phyloP scores from a whole-genome alignment of 768 basidiomycete species.

The Panaeolus cyanescens region DNA sequence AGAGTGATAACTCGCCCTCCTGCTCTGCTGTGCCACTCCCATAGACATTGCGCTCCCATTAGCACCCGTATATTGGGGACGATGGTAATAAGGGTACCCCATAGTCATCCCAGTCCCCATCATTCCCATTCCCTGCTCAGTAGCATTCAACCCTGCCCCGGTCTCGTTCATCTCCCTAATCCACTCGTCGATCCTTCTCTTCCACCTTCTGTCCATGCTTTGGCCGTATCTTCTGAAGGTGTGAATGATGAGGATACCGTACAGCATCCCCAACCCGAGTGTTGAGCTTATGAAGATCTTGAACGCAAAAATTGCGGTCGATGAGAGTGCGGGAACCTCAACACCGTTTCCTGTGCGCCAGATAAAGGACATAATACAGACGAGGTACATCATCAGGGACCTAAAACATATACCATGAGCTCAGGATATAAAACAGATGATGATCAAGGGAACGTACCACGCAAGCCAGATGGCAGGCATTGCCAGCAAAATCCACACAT shows the following conservation, averaged over 20 bases:
- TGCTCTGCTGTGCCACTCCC: not conserved
- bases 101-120: not conserved
- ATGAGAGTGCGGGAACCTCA: conserved; percentile 23
- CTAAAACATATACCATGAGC: no score
- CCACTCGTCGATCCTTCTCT: conserved; percentile 17
- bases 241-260: conserved; percentile 14
- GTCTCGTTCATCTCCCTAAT: conserved; percentile 2
- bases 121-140: not conserved
- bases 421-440: not conserved
- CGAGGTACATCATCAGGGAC: conserved; percentile 54
- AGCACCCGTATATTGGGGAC: not conserved
- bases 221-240: conserved; percentile 24
- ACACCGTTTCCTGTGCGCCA: conserved; percentile 55
- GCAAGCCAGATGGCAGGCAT: conserved; percentile 59
- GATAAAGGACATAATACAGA: conserved; percentile 58
- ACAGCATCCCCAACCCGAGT: conserved; percentile 50
- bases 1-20: not conserved
- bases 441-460: conserved; percentile 48
- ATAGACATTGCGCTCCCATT: not conserved
- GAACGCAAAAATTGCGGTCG: conserved; percentile 38
- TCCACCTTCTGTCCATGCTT: conserved; percentile 24
- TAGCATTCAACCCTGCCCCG: not conserved
- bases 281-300: conserved; percentile 52
- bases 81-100: not conserved
- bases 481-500: conserved; percentile 66